Conservation (phyloP, 208 protist species). For the Leishmania arabica region DNA sequence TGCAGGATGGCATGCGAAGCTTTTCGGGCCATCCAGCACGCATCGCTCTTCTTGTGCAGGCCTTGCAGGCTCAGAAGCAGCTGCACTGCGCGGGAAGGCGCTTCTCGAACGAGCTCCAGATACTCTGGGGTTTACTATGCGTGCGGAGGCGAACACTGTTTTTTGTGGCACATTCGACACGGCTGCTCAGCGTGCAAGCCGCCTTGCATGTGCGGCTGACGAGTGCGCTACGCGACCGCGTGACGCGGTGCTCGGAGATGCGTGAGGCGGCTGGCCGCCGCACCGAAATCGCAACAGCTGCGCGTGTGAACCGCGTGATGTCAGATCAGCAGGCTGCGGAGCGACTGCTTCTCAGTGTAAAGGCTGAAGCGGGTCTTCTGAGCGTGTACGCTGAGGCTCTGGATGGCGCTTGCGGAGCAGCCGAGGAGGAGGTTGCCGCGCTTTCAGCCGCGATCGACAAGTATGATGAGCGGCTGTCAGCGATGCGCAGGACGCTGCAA, state of each 20-base stretch:
- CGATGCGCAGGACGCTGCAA: conserved; percentile 1
- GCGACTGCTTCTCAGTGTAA: not conserved
- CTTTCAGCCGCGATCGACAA: conserved; percentile 24
- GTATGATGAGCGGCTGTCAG: not conserved
- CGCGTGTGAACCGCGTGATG: conserved; percentile 1
- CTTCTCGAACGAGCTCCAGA: conserved; percentile 1
- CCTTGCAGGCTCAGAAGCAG: conserved; percentile 47
- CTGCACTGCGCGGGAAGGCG: conserved; percentile 3
- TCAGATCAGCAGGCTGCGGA: not conserved
- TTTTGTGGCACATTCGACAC: not conserved
- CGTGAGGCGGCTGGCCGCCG: not conserved
- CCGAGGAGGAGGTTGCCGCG: conserved; percentile 13
- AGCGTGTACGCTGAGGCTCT: conserved; percentile 9
- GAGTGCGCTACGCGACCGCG: not conserved
- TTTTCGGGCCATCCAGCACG: conserved; percentile 49
- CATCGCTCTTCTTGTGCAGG: conserved; percentile 44
- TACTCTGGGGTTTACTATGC: not conserved
- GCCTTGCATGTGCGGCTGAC: not conserved
- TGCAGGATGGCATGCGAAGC: conserved; percentile 35
- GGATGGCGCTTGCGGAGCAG: not conserved
- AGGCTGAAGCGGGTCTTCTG: not conserved
- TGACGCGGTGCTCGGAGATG: not conserved
- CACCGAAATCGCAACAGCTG: not conserved
- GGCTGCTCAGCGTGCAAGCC: conserved; percentile 6
- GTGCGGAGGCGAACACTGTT: not conserved